Evolutionary conservation across 257 asterid genomes (phyloP).

Genomic region (Solanum gandarillasii): DNA sequence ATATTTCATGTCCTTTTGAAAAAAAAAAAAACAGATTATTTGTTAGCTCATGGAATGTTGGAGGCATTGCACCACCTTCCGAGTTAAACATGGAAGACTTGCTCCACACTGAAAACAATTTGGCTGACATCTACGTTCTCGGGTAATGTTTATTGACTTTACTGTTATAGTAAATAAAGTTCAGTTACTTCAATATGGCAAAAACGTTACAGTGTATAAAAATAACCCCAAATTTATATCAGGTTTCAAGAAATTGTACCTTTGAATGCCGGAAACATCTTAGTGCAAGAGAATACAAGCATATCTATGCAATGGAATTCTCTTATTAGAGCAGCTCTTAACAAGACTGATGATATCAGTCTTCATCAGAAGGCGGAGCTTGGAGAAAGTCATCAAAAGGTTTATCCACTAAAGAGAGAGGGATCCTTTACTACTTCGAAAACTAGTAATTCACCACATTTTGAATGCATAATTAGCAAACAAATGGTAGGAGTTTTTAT

Average conservation of each 20-base stretch:
- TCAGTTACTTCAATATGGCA: neutral
- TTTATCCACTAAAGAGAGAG: slow-evolving; percentile 22
- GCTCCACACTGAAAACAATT: slow-evolving; percentile 23
- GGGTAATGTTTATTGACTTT: slow-evolving; percentile 26
- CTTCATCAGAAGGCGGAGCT: slow-evolving; percentile 26
- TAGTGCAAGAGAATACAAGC: slow-evolving; percentile 24
- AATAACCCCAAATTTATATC: neutral
- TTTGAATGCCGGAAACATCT: slow-evolving; percentile 44
- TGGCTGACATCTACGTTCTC: slow-evolving; percentile 50
- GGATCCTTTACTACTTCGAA: slow-evolving; percentile 13
- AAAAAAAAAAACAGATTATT: slow-evolving; percentile 29
- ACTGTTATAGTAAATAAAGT: neutral
- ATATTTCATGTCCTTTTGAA: neutral
- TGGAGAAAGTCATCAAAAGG: slow-evolving; percentile 36
- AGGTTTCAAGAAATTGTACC: slow-evolving; percentile 76
- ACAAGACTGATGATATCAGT: slow-evolving; percentile 19
- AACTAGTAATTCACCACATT: slow-evolving; percentile 10
- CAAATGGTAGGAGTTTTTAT: slow-evolving; percentile 55
- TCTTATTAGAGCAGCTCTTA: slow-evolving; percentile 37
- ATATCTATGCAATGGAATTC: slow-evolving; percentile 45
- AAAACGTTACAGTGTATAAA: neutral
- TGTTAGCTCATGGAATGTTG: slow-evolving; percentile 65
- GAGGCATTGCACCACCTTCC: slow-evolving; percentile 51
- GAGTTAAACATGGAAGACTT: slow-evolving; percentile 34
- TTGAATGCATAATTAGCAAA: slow-evolving; percentile 40